These are phyloP conservation scores for Rosa lucieae DNA, from an alignment of 306 rosid genomes.

Conservation along the genomic window DNA sequence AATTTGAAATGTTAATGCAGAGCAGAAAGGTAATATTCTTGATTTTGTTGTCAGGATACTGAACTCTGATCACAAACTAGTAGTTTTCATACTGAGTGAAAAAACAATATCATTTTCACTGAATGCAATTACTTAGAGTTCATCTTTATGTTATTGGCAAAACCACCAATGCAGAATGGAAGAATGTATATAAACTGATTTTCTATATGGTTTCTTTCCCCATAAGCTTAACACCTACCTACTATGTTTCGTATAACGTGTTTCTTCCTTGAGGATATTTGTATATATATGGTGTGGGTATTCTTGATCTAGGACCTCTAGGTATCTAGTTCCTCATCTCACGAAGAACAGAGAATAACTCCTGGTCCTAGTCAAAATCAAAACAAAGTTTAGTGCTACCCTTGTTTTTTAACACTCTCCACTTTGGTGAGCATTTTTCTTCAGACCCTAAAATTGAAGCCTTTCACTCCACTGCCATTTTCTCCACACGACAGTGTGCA, in stretches of 20 bases:
- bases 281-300: no score
- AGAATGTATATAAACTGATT: not conserved
- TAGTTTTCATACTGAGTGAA: not conserved
- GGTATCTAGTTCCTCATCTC: not conserved
- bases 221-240: not conserved
- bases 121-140: not conserved
- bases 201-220: not conserved
- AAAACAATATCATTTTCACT: not conserved
- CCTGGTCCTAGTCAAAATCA: not conserved
- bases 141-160: not conserved
- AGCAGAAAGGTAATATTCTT: not conserved
- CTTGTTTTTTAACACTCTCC: not conserved
- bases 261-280: not conserved
- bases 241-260: not conserved
- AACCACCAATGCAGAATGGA: not conserved
- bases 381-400: not conserved
- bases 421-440: not conserved
- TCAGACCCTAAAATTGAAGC: not conserved
- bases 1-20: not conserved
- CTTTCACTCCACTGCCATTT: not conserved
- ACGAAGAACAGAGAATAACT: not conserved
- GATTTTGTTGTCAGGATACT: not conserved
- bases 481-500: not conserved
- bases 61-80: not conserved
- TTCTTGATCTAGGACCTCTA: not conserved